A percentile compares a stretch with the other conserved stretches of the same genome.
These are phyloP conservation scores for Ophiostoma montium DNA, from an alignment of 2,329 filamentous ascomycete species.

Conservation along the genomic window DNA sequence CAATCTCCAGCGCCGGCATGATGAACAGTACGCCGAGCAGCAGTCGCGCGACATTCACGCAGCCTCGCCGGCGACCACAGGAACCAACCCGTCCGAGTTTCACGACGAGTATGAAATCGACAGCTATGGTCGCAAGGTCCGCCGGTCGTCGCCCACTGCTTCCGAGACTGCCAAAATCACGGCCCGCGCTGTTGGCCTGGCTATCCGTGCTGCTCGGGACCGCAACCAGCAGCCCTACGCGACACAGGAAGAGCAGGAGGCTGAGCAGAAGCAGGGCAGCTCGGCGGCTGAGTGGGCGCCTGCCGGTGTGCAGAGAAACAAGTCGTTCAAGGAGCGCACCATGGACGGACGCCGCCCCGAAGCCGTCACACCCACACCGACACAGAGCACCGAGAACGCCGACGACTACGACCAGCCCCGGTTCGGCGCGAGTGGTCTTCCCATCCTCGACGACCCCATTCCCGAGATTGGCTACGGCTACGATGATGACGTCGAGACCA, in stretches of 20 bases:
- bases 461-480: conserved; percentile 59
- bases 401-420: conserved; percentile 36
- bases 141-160: conserved; percentile 37
- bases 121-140: conserved; percentile 42
- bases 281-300: conserved; percentile 23
- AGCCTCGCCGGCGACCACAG: conserved; percentile 10
- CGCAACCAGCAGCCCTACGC: conserved; percentile 25
- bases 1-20: background rate
- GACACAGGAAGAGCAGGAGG: conserved; percentile 13
- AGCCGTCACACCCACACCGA: conserved; percentile 29
- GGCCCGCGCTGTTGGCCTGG: conserved; percentile 38
- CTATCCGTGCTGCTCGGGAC: conserved; percentile 35
- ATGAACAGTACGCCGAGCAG: background rate
- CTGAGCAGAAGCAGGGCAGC: background rate
- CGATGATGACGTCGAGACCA: conserved; percentile 55
- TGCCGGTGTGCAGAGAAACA: conserved; percentile 43
- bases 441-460: conserved; percentile 54
- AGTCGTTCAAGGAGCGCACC: conserved; percentile 53
- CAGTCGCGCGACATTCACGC: conserved; percentile 23
- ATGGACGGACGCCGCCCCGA: conserved; percentile 38
- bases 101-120: conserved; percentile 42
- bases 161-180: conserved; percentile 42
- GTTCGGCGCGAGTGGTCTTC: conserved; percentile 56
- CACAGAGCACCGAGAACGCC: conserved; percentile 45
- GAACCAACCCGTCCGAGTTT: conserved; percentile 24